Conservation (phyloP, 2,329 filamentous ascomycete species). For the Akanthomyces dipterigenus region DNA sequence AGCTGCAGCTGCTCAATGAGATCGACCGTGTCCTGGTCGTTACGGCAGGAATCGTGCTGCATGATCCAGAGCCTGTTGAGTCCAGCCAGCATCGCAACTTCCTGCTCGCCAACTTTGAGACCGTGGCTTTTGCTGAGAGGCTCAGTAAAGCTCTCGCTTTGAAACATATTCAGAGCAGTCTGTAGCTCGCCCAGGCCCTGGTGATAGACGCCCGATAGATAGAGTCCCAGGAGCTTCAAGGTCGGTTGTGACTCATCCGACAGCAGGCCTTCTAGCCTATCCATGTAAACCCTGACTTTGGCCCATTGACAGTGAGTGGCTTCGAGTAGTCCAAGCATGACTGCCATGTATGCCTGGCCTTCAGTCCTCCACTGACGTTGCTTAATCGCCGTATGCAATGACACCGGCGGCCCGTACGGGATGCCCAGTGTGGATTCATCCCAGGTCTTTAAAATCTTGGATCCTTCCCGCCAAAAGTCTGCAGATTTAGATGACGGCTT, state of each 20-base stretch:
- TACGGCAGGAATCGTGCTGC: constrained; percentile 51
- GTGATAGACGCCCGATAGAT: constrained; percentile 67
- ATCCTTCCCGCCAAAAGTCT: constrained; percentile 37
- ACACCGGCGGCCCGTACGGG: constrained; percentile 37
- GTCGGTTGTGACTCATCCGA: constrained; percentile 35
- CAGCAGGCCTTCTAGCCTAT: constrained; percentile 42
- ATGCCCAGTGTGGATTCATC: constrained; percentile 28
- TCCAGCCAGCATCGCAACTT: constrained; percentile 58
- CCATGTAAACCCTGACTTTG: constrained; percentile 51
- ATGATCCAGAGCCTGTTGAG: constrained; percentile 69
- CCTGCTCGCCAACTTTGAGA: constrained; percentile 47
- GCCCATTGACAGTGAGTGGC: constrained; percentile 67
- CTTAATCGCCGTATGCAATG: constrained; percentile 50
- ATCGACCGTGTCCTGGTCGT: constrained; percentile 51
- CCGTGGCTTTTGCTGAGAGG: constrained; percentile 30
- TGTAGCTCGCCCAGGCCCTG: constrained; percentile 71
- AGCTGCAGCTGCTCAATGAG: constrained; percentile 61
- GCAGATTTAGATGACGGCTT: constrained; percentile 28
- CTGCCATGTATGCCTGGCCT: constrained; percentile 60
- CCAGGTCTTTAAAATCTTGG: constrained; percentile 42
- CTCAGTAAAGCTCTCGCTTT: constrained; percentile 48
- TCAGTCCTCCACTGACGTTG: constrained; percentile 58
- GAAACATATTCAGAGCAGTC: constrained; percentile 61
- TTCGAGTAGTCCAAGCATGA: constrained; percentile 64
- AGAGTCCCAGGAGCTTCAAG: constrained; percentile 49